Evolutionary conservation across 495 filamentous ascomycete species (phyloP).

Genomic region (Talaromyces ruber): DNA sequence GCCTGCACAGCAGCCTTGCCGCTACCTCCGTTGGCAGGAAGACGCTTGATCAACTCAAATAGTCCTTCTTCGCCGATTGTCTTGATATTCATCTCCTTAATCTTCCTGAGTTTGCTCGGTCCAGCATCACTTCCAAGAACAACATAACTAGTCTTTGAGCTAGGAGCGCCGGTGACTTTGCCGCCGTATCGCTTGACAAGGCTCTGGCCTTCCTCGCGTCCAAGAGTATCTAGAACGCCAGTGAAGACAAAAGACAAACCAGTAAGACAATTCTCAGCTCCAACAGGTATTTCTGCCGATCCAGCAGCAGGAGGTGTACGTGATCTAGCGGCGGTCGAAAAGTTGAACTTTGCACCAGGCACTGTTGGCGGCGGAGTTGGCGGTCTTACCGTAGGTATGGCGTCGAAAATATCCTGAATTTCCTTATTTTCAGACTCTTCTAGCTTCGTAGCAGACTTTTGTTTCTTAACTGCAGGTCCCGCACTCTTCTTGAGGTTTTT

Average conservation of each 20-base stretch:
- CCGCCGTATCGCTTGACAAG: conserved; percentile 91
- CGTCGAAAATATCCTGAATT: conserved; percentile 78
- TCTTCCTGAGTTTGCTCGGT: conserved; percentile 88
- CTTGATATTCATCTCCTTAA: conserved; percentile 65
- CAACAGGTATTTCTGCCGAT: conserved; percentile 65
- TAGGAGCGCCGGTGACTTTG: conserved; percentile 78
- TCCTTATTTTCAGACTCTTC: conserved; percentile 52
- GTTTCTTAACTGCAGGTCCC: conserved; percentile 49
- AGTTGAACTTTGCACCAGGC: conserved; percentile 66
- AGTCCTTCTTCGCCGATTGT: conserved; percentile 91
- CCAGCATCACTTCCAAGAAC: conserved; percentile 87
- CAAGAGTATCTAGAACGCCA: conserved; percentile 68
- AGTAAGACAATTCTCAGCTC: conserved; percentile 82
- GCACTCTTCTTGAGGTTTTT: conserved; percentile 29
- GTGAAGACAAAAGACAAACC: conserved; percentile 98
- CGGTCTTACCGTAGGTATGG: conserved; percentile 69
- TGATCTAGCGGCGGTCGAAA: conserved; percentile 43
- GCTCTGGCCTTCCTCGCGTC: conserved; percentile 76
- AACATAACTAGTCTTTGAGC: conserved; percentile 87
- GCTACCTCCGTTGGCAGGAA: conserved; percentile 80
- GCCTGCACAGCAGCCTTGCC: conserved; percentile 79
- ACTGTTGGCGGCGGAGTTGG: conserved; percentile 69
- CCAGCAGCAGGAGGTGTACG: conserved; percentile 52
- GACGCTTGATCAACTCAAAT: conserved; percentile 72
- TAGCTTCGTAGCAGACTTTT: conserved; percentile 50